Conservation (phyloP, 768 basidiomycete genomes). For the Calocera viscosa region DNA sequence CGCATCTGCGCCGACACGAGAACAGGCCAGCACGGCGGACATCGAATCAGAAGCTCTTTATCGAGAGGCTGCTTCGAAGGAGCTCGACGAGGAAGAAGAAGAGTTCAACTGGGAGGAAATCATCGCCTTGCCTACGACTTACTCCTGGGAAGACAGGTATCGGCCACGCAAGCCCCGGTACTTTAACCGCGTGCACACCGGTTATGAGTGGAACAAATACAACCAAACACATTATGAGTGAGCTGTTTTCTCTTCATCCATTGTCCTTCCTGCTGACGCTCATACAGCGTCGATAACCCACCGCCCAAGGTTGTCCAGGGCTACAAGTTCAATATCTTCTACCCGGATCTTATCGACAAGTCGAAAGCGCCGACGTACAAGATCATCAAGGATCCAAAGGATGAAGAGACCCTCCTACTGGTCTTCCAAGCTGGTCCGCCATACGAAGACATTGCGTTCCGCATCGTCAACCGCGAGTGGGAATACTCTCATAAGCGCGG, state of each 20-base stretch:
- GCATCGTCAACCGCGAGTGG: constrained; percentile 96
- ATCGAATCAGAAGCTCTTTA: constrained; percentile 83
- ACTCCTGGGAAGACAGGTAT: constrained; percentile 99
- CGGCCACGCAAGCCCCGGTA: constrained; percentile 93
- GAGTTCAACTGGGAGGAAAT: constrained; percentile 89
- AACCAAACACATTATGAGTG: constrained; percentile 99
- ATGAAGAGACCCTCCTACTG: constrained; percentile 86
- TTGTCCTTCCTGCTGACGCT: constrained; percentile 15
- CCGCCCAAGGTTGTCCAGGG: constrained; percentile 99
- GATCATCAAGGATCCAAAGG: constrained; percentile 84
- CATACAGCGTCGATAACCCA: constrained; percentile 80
- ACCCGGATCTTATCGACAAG: constrained; percentile 98
- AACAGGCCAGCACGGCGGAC: constrained; percentile 40
- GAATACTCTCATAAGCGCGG: constrained; percentile 96
- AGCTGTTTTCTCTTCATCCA: constrained; percentile 25
- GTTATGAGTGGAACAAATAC: constrained; percentile 99
- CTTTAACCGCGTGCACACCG: constrained; percentile 97
- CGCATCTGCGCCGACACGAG: constrained; percentile 40
- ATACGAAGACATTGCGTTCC: constrained; percentile 97
- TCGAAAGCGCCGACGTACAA: constrained; percentile 94
- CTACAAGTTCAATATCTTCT: constrained; percentile 99
- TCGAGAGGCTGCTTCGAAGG: constrained; percentile 60
- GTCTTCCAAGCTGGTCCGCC: constrained; percentile 95
- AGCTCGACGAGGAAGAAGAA: constrained; percentile 87
- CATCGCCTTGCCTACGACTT: constrained; percentile 66